phyloP scores from a whole-genome alignment of 1,284 basidiomycete genomes.

The Ganoderma lingzhi region DNA sequence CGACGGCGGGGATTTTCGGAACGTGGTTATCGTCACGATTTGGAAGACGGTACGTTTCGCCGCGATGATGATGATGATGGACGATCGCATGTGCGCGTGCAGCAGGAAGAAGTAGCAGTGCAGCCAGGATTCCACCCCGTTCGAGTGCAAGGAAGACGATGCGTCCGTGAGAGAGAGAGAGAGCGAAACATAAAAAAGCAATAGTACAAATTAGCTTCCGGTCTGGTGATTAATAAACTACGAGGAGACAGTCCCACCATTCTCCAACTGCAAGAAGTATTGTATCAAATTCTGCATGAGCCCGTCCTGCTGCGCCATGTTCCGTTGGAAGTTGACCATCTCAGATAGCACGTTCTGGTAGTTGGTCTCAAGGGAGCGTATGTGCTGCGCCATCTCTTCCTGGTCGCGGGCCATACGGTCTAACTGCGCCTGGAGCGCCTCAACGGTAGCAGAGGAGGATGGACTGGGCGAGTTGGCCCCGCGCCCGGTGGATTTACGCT shows the following conservation, averaged over 20 bases:
- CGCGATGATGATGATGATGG: neutral
- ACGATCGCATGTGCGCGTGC: constrained; percentile 2
- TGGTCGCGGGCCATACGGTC: constrained; percentile 59
- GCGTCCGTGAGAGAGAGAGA: constrained; percentile 28
- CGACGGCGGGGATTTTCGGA: constrained; percentile 17
- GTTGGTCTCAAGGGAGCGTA: constrained; percentile 73
- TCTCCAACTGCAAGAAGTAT: constrained; percentile 81
- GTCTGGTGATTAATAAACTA: constrained; percentile 28
- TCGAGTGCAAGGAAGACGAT: constrained; percentile 8
- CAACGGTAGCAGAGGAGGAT: constrained; percentile 40
- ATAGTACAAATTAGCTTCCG: constrained; percentile 37
- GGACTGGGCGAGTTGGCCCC: constrained; percentile 42
- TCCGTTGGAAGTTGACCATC: constrained; percentile 85
- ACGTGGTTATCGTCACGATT: constrained; percentile 7
- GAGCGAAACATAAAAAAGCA: constrained; percentile 33
- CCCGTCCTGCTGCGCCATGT: constrained; percentile 87
- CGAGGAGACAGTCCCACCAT: constrained; percentile 52
- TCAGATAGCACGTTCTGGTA: constrained; percentile 84
- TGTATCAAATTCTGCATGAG: constrained; percentile 86
- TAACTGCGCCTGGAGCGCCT: constrained; percentile 58
- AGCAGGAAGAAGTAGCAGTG: constrained; percentile 12
- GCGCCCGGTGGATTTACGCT: constrained; percentile 58
- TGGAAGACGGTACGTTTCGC: neutral
- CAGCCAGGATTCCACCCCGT: constrained; percentile 14
- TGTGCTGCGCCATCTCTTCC: constrained; percentile 67